Evolutionary conservation across 345 rosid species (phyloP).

Genomic region (Dimocarpus longan): DNA sequence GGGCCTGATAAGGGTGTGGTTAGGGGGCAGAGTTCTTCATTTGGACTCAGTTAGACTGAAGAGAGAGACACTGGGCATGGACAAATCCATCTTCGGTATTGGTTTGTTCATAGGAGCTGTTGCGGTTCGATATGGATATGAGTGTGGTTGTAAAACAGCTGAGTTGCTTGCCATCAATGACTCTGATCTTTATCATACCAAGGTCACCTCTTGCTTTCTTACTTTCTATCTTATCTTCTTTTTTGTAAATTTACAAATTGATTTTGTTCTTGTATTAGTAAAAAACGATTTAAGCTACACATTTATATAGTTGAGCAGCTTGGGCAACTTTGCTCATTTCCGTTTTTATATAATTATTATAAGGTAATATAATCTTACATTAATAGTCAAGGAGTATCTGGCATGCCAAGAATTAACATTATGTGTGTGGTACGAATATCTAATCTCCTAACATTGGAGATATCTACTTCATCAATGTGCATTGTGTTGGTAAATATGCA

Average conservation of each 20-base stretch:
- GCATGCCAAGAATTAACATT: too few relatives aligned
- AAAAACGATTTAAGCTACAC: too few relatives aligned
- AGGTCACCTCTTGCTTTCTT: constrained; percentile 44
- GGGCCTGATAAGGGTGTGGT: constrained; percentile 74
- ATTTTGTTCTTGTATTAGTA: too few relatives aligned
- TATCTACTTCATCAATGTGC: too few relatives aligned
- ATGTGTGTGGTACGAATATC: too few relatives aligned
- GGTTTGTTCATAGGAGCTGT: constrained; percentile 92
- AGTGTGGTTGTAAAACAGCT: constrained; percentile 70
- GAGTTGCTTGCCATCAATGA: constrained; percentile 94
- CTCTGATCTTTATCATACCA: constrained; percentile 82
- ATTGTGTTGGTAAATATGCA: too few relatives aligned
- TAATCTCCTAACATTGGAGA: too few relatives aligned
- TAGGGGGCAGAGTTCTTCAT: constrained; percentile 78
- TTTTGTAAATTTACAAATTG: neutral
- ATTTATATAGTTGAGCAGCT: too few relatives aligned
- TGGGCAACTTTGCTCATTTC: too few relatives aligned
- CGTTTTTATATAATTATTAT: too few relatives aligned
- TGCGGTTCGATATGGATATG: constrained; percentile 78
- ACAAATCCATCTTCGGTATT: constrained; percentile 78
- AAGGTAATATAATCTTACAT: too few relatives aligned
- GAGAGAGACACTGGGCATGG: constrained; percentile 75
- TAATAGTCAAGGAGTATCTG: too few relatives aligned
- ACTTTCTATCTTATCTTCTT: neutral
- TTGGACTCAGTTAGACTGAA: constrained; percentile 70